Evolutionary conservation across 805 yeast species (phyloP).

Genomic region (Teunomyces barrocoloradensis): DNA sequence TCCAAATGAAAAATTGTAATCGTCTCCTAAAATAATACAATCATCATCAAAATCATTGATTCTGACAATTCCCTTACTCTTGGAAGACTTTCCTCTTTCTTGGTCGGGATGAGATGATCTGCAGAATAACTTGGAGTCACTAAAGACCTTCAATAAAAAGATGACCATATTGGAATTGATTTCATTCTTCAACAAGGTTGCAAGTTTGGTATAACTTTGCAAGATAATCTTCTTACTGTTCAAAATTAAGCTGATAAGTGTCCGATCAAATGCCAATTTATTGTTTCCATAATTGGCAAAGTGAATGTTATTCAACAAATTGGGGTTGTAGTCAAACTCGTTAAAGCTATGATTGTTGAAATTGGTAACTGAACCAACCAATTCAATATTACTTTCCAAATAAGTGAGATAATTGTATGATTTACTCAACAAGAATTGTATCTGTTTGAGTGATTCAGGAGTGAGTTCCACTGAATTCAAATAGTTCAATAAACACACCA

Average conservation of each 20-base stretch:
- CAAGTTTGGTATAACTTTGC: constrained; percentile 33
- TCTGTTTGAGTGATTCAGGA: constrained; percentile 40
- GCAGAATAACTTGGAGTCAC: constrained; percentile 33
- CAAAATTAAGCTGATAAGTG: constrained; percentile 31
- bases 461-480: constrained; percentile 35
- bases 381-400: constrained; percentile 36
- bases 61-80: constrained; percentile 10
- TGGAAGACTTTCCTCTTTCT: constrained; percentile 20
- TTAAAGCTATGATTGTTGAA: constrained; percentile 27
- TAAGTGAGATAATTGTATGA: constrained; percentile 40
- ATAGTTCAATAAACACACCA: constrained; percentile 39
- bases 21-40: constrained; percentile 42
- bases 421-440: constrained; percentile 40
- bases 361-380: constrained; percentile 31
- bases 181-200: constrained; percentile 33
- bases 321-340: constrained; percentile 28
- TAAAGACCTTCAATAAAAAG: constrained; percentile 35
- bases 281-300: constrained; percentile 23
- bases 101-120: constrained; percentile 3
- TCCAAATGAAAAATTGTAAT: constrained; percentile 50
- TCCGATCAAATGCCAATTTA: constrained; percentile 22
- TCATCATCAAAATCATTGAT: constrained; percentile 23
- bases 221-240: constrained; percentile 37
- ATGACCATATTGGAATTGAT: constrained; percentile 42
- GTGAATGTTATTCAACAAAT: constrained; percentile 26